phyloP scores from a whole-genome alignment of 805 yeast species.

The Wickerhamiella spandovensis region DNA sequence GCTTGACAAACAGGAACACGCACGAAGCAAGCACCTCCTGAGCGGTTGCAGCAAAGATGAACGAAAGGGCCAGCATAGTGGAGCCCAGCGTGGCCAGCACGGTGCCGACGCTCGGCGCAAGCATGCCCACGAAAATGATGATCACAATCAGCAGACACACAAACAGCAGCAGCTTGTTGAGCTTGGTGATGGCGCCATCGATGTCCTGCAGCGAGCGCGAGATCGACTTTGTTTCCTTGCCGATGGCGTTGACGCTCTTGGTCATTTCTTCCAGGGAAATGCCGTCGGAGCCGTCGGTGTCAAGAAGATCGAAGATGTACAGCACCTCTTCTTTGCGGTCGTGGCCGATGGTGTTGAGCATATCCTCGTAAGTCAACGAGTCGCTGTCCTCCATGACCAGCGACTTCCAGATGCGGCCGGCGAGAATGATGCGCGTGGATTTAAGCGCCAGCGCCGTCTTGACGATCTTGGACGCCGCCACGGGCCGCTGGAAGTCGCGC shows the following conservation, averaged over 20 bases:
- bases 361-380: conserved; percentile 23
- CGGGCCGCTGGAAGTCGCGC: conserved; percentile 11
- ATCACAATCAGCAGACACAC: conserved; percentile 24
- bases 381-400: conserved; percentile 28
- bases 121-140: conserved; percentile 29
- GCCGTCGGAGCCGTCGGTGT: conserved; percentile 25
- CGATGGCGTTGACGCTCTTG: conserved; percentile 21
- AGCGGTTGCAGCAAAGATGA: conserved; percentile 26
- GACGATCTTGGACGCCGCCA: conserved; percentile 19
- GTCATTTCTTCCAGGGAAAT: conserved; percentile 27
- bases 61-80: conserved; percentile 27
- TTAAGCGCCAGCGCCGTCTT: conserved; percentile 23
- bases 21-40: conserved; percentile 29
- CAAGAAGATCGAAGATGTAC: conserved; percentile 24
- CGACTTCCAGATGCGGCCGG: conserved; percentile 30
- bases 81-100: conserved; percentile 31
- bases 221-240: conserved; percentile 25
- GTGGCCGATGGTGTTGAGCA: conserved; percentile 23
- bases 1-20: conserved; percentile 30
- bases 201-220: conserved; percentile 27
- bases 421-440: conserved; percentile 21
- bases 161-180: conserved; percentile 25
- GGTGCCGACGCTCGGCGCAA: conserved; percentile 28
- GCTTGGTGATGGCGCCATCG: conserved; percentile 28
- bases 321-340: conserved; percentile 22